These are phyloP conservation scores for Papiliotrema flavescens DNA, from an alignment of 1,284 basidiomycete genomes.

Conservation along the genomic window DNA sequence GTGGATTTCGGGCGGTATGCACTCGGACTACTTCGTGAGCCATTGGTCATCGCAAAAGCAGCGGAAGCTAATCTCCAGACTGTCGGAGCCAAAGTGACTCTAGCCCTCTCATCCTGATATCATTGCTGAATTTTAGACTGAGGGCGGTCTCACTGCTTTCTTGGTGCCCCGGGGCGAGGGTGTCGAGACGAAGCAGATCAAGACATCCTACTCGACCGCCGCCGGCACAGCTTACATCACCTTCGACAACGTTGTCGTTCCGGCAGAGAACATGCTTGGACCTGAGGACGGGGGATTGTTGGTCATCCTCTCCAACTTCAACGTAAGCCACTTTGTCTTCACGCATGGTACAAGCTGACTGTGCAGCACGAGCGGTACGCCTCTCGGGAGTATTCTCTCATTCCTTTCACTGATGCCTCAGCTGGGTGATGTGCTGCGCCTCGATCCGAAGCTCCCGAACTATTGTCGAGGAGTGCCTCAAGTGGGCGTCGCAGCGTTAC, in stretches of 20 bases:
- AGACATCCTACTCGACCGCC: constrained; percentile 75
- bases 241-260: constrained; percentile 82
- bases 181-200: constrained; percentile 79
- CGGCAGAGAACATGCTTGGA: constrained; percentile 80
- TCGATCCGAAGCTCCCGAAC: constrained; percentile 35
- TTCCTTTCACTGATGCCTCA: constrained; percentile 20
- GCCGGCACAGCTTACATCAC: constrained; percentile 80
- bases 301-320: constrained; percentile 60
- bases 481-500: constrained; percentile 70
- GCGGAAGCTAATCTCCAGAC: constrained; percentile 18
- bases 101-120: neutral
- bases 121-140: constrained; percentile 34
- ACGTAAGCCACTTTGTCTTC: constrained; percentile 16
- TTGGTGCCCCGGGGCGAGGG: constrained; percentile 72
- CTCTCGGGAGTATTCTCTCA: neutral
- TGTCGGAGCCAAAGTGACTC: constrained; percentile 43
- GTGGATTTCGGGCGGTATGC: constrained; percentile 87
- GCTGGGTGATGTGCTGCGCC: constrained; percentile 47
- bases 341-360: neutral
- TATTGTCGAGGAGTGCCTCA: constrained; percentile 48
- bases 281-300: constrained; percentile 75
- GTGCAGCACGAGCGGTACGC: constrained; percentile 16
- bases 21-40: constrained; percentile 47
- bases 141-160: constrained; percentile 80
- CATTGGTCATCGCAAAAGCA: neutral